Base-by-base conservation (phyloP, 305 asterid species). In the Fraxinus latifolia region DNA sequence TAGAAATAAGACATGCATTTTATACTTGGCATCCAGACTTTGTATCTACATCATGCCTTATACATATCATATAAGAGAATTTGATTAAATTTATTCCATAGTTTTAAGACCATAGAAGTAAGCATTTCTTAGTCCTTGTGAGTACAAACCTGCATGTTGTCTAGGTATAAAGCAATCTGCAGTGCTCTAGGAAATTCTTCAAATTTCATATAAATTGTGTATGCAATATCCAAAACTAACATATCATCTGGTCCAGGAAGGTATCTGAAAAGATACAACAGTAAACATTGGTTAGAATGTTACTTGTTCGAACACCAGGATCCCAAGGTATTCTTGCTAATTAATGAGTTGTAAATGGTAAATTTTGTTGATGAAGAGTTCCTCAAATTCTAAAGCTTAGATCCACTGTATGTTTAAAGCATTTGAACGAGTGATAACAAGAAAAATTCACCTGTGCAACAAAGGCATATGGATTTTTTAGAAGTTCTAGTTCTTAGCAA, bases 201-300 rank as follows among this genome's bases (percentile, higher is more conserved):
- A 81, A 90, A 96, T 77, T 91, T 96, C 97, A 95, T 89, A 84
- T 95, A 96, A 60, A 93, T 95, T 79, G 87, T 80, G 87, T 93
- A 91, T 12, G 98, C 98, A 80, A 95, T 95, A 82, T 93, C 99
- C 82, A 95, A 85, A 83, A 93, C 98, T 83, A 90, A 80, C 84
- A 86, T 89, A 88, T 94, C 99, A 58, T 96, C 99, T 9, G 98
- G 99, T 42, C 95, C 98, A 60, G 97, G 95, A 83, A 96, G 97
- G 92, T 96, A 96, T 78, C 99, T 96, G 92, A 71, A 68, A 80
- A 76, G 1, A 84, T 21, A 83, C 47, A 83, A 68, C 65, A 85
- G 11, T 6, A 39, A 36, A 83, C 39, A 76, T 77, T 5, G 74
- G 85, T 50, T 5, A 65, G 17, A 27, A 65, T 19, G 27, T 55